Conservation (phyloP, 78 protist species). For the Parvularia atlantis region DNA sequence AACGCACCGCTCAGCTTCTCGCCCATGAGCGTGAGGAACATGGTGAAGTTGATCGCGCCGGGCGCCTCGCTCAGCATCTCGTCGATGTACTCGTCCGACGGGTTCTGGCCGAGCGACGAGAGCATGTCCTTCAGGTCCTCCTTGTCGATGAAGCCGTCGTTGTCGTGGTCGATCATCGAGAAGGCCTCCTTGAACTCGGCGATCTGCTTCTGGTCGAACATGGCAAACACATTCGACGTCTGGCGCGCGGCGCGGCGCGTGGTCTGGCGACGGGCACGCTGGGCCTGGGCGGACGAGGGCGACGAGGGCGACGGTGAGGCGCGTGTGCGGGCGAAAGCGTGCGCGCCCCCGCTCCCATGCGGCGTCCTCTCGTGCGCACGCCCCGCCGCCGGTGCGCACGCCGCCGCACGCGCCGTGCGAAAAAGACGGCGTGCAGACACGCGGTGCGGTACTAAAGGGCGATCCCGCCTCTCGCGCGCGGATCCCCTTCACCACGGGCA, state of each 20-base stretch:
- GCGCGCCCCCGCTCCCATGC: no score
- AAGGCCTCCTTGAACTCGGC: conserved; percentile 37
- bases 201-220: conserved; percentile 33
- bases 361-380: no score
- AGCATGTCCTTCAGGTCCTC: conserved; percentile 39
- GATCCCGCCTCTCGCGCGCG: no score
- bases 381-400: no score
- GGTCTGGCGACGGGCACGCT: no score
- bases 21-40: conserved; percentile 27
- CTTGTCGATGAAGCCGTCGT: conserved; percentile 41
- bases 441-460: no score
- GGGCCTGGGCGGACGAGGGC: no score
- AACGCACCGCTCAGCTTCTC: conserved; percentile 13
- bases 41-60: conserved; percentile 19
- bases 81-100: conserved; percentile 2
- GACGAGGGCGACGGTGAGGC: no score
- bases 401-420: no score
- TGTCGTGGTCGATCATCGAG: conserved; percentile 20
- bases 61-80: conserved; percentile 23
- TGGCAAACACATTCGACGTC: conserved; percentile 33
- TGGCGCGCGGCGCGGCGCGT: neutral
- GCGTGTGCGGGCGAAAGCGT: no score
- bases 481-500: no score
- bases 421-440: no score
- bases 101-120: neutral